Evolutionary conservation across 768 basidiomycete species (phyloP).

Genomic region (Cyclocybe aegerita): DNA sequence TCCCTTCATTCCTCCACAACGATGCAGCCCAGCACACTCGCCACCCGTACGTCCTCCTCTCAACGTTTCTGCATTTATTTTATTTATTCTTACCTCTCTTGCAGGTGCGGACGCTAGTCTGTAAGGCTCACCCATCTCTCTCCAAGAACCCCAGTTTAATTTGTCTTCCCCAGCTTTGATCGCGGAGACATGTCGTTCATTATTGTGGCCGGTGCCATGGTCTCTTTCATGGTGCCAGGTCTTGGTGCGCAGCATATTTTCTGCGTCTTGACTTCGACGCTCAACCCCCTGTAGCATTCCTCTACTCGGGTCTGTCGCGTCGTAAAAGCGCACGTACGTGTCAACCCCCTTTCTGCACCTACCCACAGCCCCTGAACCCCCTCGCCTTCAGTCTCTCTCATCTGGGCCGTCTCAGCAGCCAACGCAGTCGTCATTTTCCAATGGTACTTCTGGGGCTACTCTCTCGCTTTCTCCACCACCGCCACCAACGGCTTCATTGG

Average conservation of each 20-base stretch:
- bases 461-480: constrained; percentile 76
- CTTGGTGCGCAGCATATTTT: constrained; percentile 43
- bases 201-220: constrained; percentile 65
- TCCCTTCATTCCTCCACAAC: no score
- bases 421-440: constrained; percentile 79
- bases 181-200: constrained; percentile 74
- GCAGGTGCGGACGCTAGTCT: neutral
- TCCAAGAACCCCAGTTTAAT: neutral
- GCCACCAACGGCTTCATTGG: constrained; percentile 78
- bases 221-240: constrained; percentile 77
- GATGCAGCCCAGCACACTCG: no score
- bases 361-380: neutral
- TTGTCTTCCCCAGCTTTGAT: constrained; percentile 26
- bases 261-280: constrained; percentile 1
- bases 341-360: neutral
- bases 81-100: no score
- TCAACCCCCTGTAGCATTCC: constrained; percentile 48
- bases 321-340: constrained; percentile 59
- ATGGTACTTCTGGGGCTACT: constrained; percentile 76
- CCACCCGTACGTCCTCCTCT: no score
- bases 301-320: constrained; percentile 72
- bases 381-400: constrained; percentile 51
- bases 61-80: no score
- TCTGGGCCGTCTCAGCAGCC: constrained; percentile 72
- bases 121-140: neutral